phyloP scores from a whole-genome alignment of 2,329 filamentous ascomycete genomes.

The Diaporthe eres region DNA sequence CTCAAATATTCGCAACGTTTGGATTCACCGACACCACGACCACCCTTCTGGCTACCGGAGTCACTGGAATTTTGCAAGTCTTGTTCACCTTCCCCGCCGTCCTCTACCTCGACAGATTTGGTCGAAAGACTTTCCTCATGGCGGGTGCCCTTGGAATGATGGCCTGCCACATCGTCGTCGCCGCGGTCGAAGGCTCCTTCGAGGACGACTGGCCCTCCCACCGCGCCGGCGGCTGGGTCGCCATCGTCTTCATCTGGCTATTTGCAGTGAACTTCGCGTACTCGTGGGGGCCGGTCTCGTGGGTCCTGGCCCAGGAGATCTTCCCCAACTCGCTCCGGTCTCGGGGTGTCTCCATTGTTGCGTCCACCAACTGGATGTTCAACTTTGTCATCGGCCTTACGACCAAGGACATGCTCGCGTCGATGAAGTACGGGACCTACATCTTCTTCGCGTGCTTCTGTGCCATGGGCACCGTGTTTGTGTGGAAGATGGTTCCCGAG shows the following conservation, averaged over 20 bases:
- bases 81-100: slow-evolving; percentile 42
- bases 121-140: slow-evolving; percentile 42
- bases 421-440: slow-evolving; percentile 49
- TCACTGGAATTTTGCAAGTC: slow-evolving; percentile 42
- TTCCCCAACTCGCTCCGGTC: slow-evolving; percentile 46
- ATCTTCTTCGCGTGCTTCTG: slow-evolving; percentile 60
- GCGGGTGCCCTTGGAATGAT: slow-evolving; percentile 42
- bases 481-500: slow-evolving; percentile 53
- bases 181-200: slow-evolving; percentile 40
- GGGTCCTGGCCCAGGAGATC: slow-evolving; percentile 46
- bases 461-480: slow-evolving; percentile 47
- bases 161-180: slow-evolving; percentile 41
- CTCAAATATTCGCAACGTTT: slow-evolving; percentile 43
- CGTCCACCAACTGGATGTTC: slow-evolving; percentile 48
- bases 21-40: slow-evolving; percentile 41
- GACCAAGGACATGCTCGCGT: slow-evolving; percentile 43
- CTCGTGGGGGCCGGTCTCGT: slow-evolving; percentile 54
- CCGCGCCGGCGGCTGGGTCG: slow-evolving; percentile 38
- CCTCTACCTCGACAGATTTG: slow-evolving; percentile 41
- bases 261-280: slow-evolving; percentile 53
- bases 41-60: slow-evolving; percentile 40
- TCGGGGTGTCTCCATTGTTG: slow-evolving; percentile 44
- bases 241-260: slow-evolving; percentile 42
- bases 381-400: slow-evolving; percentile 44
- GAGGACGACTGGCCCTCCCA: slow-evolving; percentile 34